Evolutionary conservation across 2,329 filamentous ascomycete genomes (phyloP), one percentile per base, ranked within the genome.

Genomic region (Metarhizium guizhouense): DNA sequence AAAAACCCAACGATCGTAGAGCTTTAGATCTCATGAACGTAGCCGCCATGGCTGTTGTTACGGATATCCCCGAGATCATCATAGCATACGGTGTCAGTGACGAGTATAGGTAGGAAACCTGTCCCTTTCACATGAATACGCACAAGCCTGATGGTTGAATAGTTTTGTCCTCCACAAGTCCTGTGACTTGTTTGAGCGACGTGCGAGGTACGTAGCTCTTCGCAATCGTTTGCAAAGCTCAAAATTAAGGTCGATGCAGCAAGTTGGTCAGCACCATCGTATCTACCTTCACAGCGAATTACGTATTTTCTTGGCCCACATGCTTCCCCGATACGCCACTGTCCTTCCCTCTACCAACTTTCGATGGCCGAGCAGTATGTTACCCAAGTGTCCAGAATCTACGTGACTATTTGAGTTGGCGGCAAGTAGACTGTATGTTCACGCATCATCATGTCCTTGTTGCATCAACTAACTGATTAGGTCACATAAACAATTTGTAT

Each of bases 401-500:
- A 61, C 80, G 92, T 30, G 94, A 99, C 73, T 99, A 99, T 70
- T 84, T 99, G 79, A 92, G 88, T 68, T 99, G 94, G 94, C 82
- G 94, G 63, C 94, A 99, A 71, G 94, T 89, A 47, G 94, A 99
- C 70, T 97, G 94, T 94, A 69, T 70, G 85, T 53, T 29, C 25
- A 38, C 11, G 6, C 51, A 32, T 54, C 30, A n/a, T 18, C 10
- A 72, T 16, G 7, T 6, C 18, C n/a, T 36, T 45, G 18, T 62
- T 66, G 59, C 68, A 34, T 62, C 65, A 58, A 68, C 40, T 3
- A 11, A 29, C 0, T 10, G 57, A 93, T 18, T n/a, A 58, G 89
- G 89, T 61, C 94, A 99, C 68, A 95, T 99, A 64, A 99, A 99
- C 71, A 99, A 99, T 66, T 81, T 99, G 4, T 99, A 96, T 72